Conservation (phyloP, 108 stramenopile genomes). For the Asterionellopsis glacialis region DNA sequence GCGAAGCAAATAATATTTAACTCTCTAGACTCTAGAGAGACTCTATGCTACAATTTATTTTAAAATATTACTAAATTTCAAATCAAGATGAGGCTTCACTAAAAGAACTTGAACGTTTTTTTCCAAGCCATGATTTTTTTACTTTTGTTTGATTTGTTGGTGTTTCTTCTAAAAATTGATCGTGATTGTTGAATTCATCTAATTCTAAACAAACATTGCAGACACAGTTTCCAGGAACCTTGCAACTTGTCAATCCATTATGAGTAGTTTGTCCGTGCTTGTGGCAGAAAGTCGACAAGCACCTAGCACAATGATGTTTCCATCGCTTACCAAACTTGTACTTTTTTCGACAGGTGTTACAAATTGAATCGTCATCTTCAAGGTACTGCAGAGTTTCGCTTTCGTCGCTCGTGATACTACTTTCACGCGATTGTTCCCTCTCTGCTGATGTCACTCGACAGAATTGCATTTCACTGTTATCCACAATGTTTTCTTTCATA, state of each 20-base stretch:
- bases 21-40: too few relatives aligned
- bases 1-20: too few relatives aligned
- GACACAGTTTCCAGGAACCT: too few relatives aligned
- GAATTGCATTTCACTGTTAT: background rate
- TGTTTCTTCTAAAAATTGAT: too few relatives aligned
- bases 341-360: slow-evolving; percentile 39
- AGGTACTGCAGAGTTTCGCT: background rate
- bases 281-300: slow-evolving; percentile 52
- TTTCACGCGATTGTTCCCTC: background rate
- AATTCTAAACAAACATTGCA: too few relatives aligned
- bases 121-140: too few relatives aligned
- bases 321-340: slow-evolving; percentile 40
- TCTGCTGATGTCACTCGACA: background rate
- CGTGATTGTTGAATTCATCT: too few relatives aligned
- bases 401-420: background rate
- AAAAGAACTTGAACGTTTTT: too few relatives aligned
- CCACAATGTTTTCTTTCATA: background rate
- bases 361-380: slow-evolving; percentile 27
- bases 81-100: too few relatives aligned
- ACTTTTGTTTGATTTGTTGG: slow-evolving; percentile 12
- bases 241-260: too few relatives aligned
- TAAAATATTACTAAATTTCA: too few relatives aligned
- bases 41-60: too few relatives aligned
- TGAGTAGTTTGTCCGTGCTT: slow-evolving; percentile 39
- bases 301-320: slow-evolving; percentile 46